Evolutionary conservation across 2,329 filamentous ascomycete species (phyloP).

Genomic region (Aspergillus latus): DNA sequence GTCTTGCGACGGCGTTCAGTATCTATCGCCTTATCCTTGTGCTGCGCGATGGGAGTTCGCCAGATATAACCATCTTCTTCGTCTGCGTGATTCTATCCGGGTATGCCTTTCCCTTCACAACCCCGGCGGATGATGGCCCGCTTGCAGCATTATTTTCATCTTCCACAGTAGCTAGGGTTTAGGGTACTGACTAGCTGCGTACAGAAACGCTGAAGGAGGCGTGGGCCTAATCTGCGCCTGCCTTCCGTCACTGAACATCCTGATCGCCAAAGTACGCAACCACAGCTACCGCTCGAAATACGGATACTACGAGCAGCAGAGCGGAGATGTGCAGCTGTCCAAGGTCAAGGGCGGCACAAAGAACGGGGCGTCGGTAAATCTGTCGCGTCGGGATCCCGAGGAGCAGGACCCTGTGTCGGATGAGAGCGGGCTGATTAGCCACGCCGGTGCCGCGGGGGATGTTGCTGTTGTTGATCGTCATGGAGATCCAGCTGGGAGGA

Average conservation of each 20-base stretch:
- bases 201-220: conserved; percentile 39
- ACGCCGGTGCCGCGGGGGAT: conserved; percentile 26
- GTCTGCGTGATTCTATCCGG: conserved; percentile 39
- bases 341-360: conserved; percentile 20
- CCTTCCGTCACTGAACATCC: conserved; percentile 35
- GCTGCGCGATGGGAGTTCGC: conserved; percentile 29
- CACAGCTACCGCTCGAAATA: conserved; percentile 28
- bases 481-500: not conserved
- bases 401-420: conserved; percentile 27
- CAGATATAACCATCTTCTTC: conserved; percentile 37
- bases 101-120: conserved; percentile 25
- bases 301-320: conserved; percentile 29
- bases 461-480: not conserved
- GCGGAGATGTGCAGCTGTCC: conserved; percentile 30
- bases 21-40: conserved; percentile 41
- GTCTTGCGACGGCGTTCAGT: conserved; percentile 40
- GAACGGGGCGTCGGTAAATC: conserved; percentile 20
- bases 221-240: conserved; percentile 41
- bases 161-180: no score
- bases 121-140: no score
- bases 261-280: conserved; percentile 27
- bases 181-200: not conserved
- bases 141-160: no score
- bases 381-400: conserved; percentile 21
- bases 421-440: conserved; percentile 34